Base-by-base conservation (phyloP, 2,329 filamentous ascomycete genomes). In the Pseudocercospora eumusae region DNA sequence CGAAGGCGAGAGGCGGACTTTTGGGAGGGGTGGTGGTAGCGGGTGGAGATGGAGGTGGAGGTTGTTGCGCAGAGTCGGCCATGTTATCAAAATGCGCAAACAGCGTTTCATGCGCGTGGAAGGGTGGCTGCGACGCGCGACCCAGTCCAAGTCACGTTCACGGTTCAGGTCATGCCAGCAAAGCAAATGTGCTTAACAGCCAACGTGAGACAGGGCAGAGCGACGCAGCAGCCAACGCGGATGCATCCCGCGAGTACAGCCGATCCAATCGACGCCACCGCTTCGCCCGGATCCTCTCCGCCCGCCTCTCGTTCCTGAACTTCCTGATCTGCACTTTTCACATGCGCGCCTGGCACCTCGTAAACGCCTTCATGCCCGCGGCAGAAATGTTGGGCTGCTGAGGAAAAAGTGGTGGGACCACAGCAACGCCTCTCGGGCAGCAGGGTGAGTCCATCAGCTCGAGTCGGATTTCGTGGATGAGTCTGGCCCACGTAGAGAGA, bases 1-100 rank as follows among this genome's bases (percentile, higher is more conserved):
- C 69, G 62, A 76, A 76, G 47, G 74, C 74, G 28, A 75, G 66
- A 2, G 74, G 74, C 18, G 74, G 74, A 40, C 71, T 74, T 62
- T 75, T 76, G 21, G 70, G 63, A 63, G 65, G 27, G n/a, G 23
- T 21, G 59, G 56, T 58, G 56, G 65, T 50, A 23, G 57, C 47
- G 18, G 20, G 50, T 47, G 28, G 58, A 47, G 55, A 40, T 75
- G n/a, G 69, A 13, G 20, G 50, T 47, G 28, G 58, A 57, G 55
- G 55, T 75, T 15, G 69, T 52, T 23, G 57, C 47, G 18, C 33
- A 6, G 62, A 49, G 44, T 49, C 18, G 50, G 36, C 21, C 60
- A 62, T 61, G 50, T 21, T 45, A n/a, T n/a, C n/a, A 8, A 33
- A 36, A 21, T 15, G 59, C 31, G 15, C 15, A 28, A 18, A 40